Percentiles rank a stretch among this genome's conserved stretches.
Conservation (phyloP, 352 stramenopile genomes). For the Pythium apleroticum region DNA sequence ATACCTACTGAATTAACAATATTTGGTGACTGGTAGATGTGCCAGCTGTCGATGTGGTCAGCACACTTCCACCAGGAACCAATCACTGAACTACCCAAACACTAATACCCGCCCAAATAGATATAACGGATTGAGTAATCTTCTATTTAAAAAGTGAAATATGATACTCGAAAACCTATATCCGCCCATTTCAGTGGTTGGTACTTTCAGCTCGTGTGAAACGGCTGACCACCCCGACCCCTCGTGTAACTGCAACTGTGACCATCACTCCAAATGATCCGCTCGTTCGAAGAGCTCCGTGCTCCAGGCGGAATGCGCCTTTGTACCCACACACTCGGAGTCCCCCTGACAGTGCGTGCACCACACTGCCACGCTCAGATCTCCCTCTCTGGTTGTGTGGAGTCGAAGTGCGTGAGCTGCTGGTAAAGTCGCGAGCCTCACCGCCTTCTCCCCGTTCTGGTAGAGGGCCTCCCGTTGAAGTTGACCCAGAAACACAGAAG, state of each 20-base stretch:
- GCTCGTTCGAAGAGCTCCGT: not conserved
- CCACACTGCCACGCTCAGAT: not conserved
- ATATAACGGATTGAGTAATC: too few species aligned
- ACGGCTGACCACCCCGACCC: not conserved
- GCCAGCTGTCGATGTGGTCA: not conserved
- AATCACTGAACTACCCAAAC: too few species aligned
- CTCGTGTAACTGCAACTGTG: not conserved
- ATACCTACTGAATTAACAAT: too few species aligned
- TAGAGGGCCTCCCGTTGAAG: not conserved
- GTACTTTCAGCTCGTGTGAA: not conserved
- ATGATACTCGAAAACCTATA: not conserved
- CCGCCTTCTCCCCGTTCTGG: not conserved
- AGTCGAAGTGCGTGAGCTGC: not conserved
- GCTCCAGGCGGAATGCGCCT: not conserved
- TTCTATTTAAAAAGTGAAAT: too few species aligned
- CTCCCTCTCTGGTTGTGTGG: not conserved
- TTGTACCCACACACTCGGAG: not conserved
- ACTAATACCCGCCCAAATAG: not conserved
- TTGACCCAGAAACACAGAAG: not conserved
- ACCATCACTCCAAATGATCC: conserved; percentile 1
- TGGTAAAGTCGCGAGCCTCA: not conserved
- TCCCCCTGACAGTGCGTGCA: not conserved
- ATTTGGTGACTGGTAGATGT: not conserved
- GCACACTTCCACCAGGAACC: not conserved
- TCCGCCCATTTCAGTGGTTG: not conserved